phyloP scores from a whole-genome alignment of 2,329 filamentous ascomycete species.

The Fusarium nematophilum region DNA sequence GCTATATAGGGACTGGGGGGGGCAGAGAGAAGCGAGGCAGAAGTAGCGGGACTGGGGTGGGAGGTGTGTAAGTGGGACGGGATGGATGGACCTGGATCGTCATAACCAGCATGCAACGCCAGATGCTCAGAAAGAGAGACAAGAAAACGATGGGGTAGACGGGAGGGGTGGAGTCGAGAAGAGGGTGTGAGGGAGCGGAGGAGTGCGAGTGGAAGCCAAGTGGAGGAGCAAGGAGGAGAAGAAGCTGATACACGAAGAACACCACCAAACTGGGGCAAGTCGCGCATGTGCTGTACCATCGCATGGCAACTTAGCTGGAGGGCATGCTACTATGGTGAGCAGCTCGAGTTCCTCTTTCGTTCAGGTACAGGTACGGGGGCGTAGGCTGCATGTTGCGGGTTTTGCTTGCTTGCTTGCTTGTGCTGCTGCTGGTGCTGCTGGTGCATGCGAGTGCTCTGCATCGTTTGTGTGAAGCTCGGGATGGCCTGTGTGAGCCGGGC shows the following conservation, averaged over 20 bases:
- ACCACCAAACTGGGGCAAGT: neutral
- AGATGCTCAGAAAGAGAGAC: constrained; percentile 23
- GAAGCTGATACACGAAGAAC: constrained; percentile 30
- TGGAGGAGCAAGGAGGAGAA: constrained; percentile 4
- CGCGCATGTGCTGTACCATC: neutral
- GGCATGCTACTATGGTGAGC: neutral
- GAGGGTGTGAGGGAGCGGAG: constrained; percentile 9
- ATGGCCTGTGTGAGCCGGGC: neutral
- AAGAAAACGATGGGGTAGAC: constrained; percentile 27
- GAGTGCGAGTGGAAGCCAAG: constrained; percentile 9
- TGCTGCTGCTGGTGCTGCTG: too few relatives aligned
- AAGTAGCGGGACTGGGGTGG: constrained; percentile 20
- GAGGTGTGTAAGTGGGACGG: constrained; percentile 28
- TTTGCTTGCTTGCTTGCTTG: too few relatives aligned
- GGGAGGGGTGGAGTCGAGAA: constrained; percentile 14
- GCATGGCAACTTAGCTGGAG: neutral
- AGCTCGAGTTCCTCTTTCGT: constrained; percentile 9
- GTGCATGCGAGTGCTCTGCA: constrained; percentile 24
- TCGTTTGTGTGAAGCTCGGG: constrained; percentile 1
- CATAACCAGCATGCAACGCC: constrained; percentile 30
- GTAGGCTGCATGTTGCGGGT: too few relatives aligned
- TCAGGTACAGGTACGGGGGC: constrained; percentile 23
- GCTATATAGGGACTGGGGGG: constrained; percentile 46
- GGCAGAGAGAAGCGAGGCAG: constrained; percentile 16
- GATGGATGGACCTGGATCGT: constrained; percentile 27